phyloP scores from a whole-genome alignment of 2,329 filamentous ascomycete genomes.

The Parafenestella ontariensis region DNA sequence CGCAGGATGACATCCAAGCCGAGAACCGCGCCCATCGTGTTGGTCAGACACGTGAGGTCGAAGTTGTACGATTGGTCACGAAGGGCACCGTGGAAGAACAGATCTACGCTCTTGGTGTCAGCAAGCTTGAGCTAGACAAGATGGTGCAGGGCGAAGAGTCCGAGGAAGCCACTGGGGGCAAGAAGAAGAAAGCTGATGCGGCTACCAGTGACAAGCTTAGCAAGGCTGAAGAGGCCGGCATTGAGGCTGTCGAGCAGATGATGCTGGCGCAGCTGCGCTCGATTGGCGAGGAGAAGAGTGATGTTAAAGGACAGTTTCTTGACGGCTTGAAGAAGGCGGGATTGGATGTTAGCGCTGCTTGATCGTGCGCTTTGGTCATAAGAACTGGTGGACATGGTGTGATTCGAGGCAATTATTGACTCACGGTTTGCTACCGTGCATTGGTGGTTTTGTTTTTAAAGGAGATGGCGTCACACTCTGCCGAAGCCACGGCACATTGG shows the following conservation, averaged over 20 bases:
- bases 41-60: conserved; percentile 87
- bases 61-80: conserved; percentile 85
- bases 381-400: too few species aligned
- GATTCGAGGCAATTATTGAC: too few species aligned
- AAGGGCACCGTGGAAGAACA: conserved; percentile 88
- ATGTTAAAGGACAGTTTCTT: conserved; percentile 53
- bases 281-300: conserved; percentile 16
- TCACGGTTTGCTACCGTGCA: neutral
- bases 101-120: conserved; percentile 87
- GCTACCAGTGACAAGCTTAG: conserved; percentile 38
- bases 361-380: too few species aligned
- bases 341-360: conserved; percentile 40
- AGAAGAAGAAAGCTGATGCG: conserved; percentile 24
- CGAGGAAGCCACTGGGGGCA: conserved; percentile 38
- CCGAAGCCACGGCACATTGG: neutral
- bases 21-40: conserved; percentile 97
- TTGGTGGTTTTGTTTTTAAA: neutral
- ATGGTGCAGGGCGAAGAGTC: conserved; percentile 69
- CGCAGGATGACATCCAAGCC: conserved; percentile 96
- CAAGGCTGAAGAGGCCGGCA: conserved; percentile 43
- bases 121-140: conserved; percentile 88
- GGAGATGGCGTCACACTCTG: neutral
- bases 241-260: conserved; percentile 50
- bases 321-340: conserved; percentile 52
- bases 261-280: conserved; percentile 43